Percentiles rank a stretch among this genome's conserved stretches.
Conservation (phyloP, 2,329 filamentous ascomycete genomes). For the Colletotrichum liriopes region DNA sequence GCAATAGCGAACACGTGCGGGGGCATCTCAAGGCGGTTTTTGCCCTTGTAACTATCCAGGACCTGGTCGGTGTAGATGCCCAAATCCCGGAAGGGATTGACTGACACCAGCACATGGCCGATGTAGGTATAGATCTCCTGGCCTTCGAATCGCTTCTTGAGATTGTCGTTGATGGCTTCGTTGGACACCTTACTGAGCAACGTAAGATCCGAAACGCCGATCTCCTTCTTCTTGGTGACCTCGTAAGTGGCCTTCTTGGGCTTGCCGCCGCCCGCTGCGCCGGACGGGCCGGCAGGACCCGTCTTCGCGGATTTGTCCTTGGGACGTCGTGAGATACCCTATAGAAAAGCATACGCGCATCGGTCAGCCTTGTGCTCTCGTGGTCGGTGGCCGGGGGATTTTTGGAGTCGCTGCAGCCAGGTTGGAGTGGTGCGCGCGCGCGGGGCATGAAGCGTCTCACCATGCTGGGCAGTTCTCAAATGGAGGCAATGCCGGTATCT, state of each 20-base stretch:
- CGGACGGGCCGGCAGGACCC: conserved; percentile 58
- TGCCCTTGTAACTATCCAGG: conserved; percentile 93
- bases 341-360: conserved; percentile 22
- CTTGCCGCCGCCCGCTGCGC: conserved; percentile 66
- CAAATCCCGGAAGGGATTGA: conserved; percentile 97
- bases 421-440: conserved; percentile 25
- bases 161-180: conserved; percentile 98
- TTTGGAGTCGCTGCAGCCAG: conserved; percentile 15
- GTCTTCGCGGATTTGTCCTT: conserved; percentile 63
- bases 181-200: conserved; percentile 99
- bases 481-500: conserved; percentile 39
- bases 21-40: conserved; percentile 95
- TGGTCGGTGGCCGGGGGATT: not conserved
- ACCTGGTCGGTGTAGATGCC: conserved; percentile 98
- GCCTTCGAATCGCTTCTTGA: conserved; percentile 98
- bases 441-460: conserved; percentile 45
- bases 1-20: conserved; percentile 98
- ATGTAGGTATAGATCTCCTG: conserved; percentile 99
- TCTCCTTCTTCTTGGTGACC: conserved; percentile 98
- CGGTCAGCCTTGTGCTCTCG: conserved; percentile 29
- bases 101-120: conserved; percentile 98
- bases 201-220: conserved; percentile 97
- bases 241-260: conserved; percentile 98
- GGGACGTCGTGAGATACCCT: conserved; percentile 67
- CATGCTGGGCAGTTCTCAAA: conserved; percentile 45